Percentiles rank a stretch among this genome's conserved stretches.
Conservation (phyloP, 2,329 filamentous ascomycete genomes). For the Trichoderma lentiforme region DNA sequence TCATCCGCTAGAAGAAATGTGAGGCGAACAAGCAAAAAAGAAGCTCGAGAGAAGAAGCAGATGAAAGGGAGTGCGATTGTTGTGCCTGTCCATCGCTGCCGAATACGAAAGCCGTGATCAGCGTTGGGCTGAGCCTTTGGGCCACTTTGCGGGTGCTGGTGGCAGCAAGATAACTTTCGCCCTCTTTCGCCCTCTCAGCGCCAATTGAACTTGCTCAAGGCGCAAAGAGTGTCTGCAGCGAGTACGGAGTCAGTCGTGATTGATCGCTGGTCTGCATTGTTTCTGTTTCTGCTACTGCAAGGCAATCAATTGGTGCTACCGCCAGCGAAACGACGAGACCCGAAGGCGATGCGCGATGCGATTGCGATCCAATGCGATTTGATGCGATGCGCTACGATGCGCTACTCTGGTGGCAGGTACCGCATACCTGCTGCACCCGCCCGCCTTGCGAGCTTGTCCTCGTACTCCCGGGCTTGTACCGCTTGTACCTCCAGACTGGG, state of each 20-base stretch:
- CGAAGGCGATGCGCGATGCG: background rate
- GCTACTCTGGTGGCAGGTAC: background rate
- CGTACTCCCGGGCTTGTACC: background rate
- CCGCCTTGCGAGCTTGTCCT: background rate
- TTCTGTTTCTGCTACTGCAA: background rate
- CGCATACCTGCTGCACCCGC: slow-evolving; percentile 8
- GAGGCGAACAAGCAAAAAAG: background rate
- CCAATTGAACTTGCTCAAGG: background rate
- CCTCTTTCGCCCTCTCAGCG: background rate
- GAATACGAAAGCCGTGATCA: slow-evolving; percentile 6
- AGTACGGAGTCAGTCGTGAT: background rate
- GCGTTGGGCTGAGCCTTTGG: background rate
- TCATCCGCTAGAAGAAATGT: background rate
- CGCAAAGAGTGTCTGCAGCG: background rate
- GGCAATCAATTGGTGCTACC: background rate
- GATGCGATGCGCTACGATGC: background rate
- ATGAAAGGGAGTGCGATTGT: background rate
- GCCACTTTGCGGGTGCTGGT: background rate
- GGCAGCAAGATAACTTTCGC: background rate
- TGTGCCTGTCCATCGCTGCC: background rate
- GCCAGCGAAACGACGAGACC: background rate
- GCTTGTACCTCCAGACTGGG: background rate
- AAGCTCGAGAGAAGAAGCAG: background rate
- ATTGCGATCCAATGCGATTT: background rate
- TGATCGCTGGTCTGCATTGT: background rate